phyloP scores from a whole-genome alignment of 305 asterid species.

The Solanum aculeatissimum region DNA sequence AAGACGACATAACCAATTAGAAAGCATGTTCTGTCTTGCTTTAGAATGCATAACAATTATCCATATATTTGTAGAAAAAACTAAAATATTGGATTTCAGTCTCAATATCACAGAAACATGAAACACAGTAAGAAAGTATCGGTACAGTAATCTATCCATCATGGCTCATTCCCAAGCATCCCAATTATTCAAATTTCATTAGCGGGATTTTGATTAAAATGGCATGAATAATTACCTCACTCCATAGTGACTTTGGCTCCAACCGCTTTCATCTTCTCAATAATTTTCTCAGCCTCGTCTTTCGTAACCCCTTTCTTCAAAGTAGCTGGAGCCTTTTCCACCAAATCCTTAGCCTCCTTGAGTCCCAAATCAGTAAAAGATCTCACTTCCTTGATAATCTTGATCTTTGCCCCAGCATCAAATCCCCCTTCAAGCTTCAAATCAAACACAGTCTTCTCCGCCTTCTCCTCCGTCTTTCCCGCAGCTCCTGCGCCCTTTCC shows the following conservation, averaged over 20 bases:
- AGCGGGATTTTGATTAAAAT: background rate
- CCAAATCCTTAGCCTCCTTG: constrained; percentile 97
- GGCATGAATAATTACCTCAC: constrained; percentile 39
- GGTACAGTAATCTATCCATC: background rate
- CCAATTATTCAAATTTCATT: background rate
- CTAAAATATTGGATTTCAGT: background rate
- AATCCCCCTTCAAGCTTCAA: constrained; percentile 89
- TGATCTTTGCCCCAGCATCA: constrained; percentile 63
- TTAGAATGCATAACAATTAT: background rate
- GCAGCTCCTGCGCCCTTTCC: constrained; percentile 40
- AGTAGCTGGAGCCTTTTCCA: constrained; percentile 86
- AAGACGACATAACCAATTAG: background rate
- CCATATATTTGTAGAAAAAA: background rate
- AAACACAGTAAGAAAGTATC: background rate
- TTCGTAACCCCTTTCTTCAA: constrained; percentile 92
- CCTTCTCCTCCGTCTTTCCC: constrained; percentile 47
- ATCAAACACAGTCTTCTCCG: constrained; percentile 85
- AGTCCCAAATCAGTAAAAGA: constrained; percentile 77
- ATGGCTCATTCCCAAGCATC: background rate
- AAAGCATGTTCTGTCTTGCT: background rate
- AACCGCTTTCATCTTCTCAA: constrained; percentile 66
- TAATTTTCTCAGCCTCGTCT: constrained; percentile 75
- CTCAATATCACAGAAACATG: background rate
- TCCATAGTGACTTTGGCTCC: constrained; percentile 82
- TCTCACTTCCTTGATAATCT: constrained; percentile 94